Evolutionary conservation across 1,284 basidiomycete genomes (phyloP).

Genomic region (Malassezia furfur): DNA sequence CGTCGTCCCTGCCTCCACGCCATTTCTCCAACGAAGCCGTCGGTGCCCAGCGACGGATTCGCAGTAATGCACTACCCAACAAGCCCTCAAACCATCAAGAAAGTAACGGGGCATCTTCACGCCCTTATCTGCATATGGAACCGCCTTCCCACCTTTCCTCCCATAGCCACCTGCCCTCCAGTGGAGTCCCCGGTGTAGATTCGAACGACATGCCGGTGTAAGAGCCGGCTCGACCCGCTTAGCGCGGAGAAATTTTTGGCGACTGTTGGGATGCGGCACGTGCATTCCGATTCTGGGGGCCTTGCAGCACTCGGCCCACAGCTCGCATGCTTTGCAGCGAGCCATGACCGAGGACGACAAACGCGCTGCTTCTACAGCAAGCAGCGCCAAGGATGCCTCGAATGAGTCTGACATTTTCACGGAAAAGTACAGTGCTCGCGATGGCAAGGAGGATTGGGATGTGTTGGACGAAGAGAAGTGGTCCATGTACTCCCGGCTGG

Average conservation of each 20-base stretch:
- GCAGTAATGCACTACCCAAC: background rate
- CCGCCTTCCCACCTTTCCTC: background rate
- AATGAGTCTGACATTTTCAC: background rate
- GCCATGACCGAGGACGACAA: background rate
- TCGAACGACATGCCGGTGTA: too few species aligned
- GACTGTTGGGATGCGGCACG: background rate
- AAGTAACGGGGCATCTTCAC: background rate
- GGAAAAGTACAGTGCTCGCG: background rate
- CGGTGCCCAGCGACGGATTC: background rate
- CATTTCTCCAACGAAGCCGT: background rate
- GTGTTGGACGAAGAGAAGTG: background rate
- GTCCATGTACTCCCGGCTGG: background rate
- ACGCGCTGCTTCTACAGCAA: too few species aligned
- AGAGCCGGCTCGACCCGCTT: background rate
- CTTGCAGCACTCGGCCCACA: background rate
- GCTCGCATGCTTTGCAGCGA: too few species aligned
- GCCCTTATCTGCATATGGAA: background rate
- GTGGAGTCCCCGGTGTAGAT: background rate
- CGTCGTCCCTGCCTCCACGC: background rate
- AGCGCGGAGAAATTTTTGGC: background rate
- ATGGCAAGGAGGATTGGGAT: background rate
- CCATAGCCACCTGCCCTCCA: background rate
- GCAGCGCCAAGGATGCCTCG: too few species aligned
- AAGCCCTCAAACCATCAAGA: background rate
- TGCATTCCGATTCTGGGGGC: background rate